Evolutionary conservation across 1,284 basidiomycete genomes (phyloP), one percentile per base, ranked within the genome.

Genomic region (Psilocybe mexicana): DNA sequence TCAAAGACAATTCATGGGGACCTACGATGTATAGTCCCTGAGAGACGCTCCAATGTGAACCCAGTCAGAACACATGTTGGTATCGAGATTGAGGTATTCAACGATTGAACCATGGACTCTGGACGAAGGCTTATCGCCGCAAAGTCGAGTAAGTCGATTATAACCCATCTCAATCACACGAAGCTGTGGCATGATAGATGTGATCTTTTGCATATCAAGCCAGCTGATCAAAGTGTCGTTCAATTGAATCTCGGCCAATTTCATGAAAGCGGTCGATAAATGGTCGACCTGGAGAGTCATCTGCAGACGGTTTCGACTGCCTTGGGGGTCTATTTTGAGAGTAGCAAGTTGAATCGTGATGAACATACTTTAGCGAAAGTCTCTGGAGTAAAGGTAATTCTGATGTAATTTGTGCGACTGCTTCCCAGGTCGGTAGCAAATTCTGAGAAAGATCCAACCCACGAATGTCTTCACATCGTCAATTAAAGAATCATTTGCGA

Each of bases 401-500:
- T 2, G 69, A 64, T 10, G 83, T 73, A 61, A 98, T 93, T 18
- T 75, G 67, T 1, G 86, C 83, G 8, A 97, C 77, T 7, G 80
- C 76, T 26, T 85, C 75, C 93, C 96, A 96, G 48, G 73, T 79
- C 2, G 87, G 72, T 6, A 98, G 64, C 12, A 98, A 79, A 68
- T 84, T 95, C 42, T 79, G 78, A 11, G 94, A 95, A 25, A 99
- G 77, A 73, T 98, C 91, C 30, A 99, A 78, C 18, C 85, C 86
- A 6, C 83, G 82, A 26, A 97, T 79, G 65, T 83, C 94, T 96
- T 71, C 55, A 45, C 40, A 49, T 48, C 46, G 54, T 52, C 52
- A 61, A 59, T 40, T 43, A 45, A 33, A 59, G 63, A 66, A 18
- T 18, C 18, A 18, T 18, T 50, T 65, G 47, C 23, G 40, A 45